Evolutionary conservation across 768 basidiomycete species (phyloP).

Genomic region (Lentinus tigrinus): DNA sequence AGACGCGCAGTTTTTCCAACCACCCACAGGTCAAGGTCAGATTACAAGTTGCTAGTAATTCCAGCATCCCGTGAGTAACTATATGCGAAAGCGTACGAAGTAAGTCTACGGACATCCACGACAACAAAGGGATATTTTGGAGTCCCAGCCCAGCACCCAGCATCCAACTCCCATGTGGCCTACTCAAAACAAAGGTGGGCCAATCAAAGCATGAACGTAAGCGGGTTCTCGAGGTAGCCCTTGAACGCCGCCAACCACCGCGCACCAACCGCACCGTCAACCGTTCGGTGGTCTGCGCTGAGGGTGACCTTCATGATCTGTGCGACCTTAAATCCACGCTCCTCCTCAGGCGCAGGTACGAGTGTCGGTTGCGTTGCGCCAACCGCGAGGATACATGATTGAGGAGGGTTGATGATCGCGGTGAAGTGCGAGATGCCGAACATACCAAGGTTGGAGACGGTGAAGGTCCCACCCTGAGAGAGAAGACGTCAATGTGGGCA

Average conservation of each 20-base stretch:
- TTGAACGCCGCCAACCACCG: slow-evolving; percentile 93
- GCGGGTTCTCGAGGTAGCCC: slow-evolving; percentile 93
- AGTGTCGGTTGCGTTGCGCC: slow-evolving; percentile 85
- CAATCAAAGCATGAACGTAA: slow-evolving; percentile 90
- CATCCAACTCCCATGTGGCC: not conserved
- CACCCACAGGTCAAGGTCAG: not conserved
- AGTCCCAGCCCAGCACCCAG: not conserved
- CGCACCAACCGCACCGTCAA: slow-evolving; percentile 95
- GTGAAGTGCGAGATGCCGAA: slow-evolving; percentile 94
- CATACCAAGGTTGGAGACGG: slow-evolving; percentile 99
- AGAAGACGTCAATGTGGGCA: not conserved
- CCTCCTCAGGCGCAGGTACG: slow-evolving; percentile 83
- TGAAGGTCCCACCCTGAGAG: slow-evolving; percentile 90
- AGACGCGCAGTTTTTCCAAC: not conserved
- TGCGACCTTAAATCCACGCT: slow-evolving; percentile 91
- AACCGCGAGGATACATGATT: slow-evolving; percentile 96
- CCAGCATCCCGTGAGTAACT: slow-evolving; percentile 19
- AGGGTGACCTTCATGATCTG: slow-evolving; percentile 96
- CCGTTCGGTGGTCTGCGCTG: slow-evolving; percentile 92
- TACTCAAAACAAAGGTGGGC: not conserved
- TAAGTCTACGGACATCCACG: slow-evolving; percentile 19
- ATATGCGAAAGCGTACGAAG: slow-evolving; percentile 19
- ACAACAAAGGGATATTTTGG: slow-evolving; percentile 11
- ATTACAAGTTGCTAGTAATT: slow-evolving; percentile 18
- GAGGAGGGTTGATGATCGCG: slow-evolving; percentile 98